These are phyloP conservation scores for Coccomyxa sp. DNA, from an alignment of 139 green algal genomes.

Conservation along the genomic window DNA sequence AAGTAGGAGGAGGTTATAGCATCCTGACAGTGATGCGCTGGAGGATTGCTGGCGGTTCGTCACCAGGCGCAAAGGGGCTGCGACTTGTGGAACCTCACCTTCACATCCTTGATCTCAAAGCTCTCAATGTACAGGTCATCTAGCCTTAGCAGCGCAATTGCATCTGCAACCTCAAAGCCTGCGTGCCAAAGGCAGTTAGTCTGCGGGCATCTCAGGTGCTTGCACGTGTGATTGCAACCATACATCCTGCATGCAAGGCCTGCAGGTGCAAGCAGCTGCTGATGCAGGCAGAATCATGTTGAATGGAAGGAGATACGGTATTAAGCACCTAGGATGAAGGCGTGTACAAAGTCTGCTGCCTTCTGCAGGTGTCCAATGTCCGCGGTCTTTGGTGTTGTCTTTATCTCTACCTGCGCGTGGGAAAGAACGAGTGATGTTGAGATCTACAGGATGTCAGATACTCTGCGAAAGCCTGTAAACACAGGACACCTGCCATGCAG, in stretches of 20 bases:
- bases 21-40: no score
- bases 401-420: slow-evolving; percentile 90
- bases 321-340: slow-evolving; percentile 85
- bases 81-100: no score
- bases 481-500: not conserved
- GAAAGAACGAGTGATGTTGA: not conserved
- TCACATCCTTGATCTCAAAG: slow-evolving; percentile 99
- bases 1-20: no score
- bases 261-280: no score
- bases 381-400: slow-evolving; percentile 79
- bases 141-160: slow-evolving; percentile 92
- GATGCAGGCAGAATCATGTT: not conserved
- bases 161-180: slow-evolving; percentile 89
- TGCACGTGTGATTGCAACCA: not conserved
- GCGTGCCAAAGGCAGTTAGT: not conserved
- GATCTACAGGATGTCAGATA: not conserved
- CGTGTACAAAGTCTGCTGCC: slow-evolving; percentile 97
- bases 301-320: not conserved
- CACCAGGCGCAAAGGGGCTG: no score
- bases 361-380: slow-evolving; percentile 89
- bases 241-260: not conserved
- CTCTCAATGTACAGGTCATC: slow-evolving; percentile 98
- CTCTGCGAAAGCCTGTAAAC: not conserved
- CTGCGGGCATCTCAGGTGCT: no score
- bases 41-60: no score